Base-by-base conservation (phyloP, 2,329 filamentous ascomycete genomes). In the Claviceps sorghi region DNA sequence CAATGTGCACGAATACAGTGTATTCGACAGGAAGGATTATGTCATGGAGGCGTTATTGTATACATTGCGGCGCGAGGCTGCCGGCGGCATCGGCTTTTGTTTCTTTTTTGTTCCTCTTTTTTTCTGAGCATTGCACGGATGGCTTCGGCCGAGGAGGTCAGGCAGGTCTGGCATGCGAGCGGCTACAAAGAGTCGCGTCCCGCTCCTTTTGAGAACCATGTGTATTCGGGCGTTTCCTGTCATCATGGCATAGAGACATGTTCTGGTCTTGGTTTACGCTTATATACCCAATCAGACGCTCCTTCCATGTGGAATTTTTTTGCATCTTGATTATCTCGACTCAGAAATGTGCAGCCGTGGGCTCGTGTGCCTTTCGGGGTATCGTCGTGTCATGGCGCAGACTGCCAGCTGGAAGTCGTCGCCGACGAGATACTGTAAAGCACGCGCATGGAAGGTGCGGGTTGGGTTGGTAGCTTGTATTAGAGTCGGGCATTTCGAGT, bases 261-360 rank as follows among this genome's bases (percentile, higher is more conserved):
- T 19, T 36, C 38, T 22, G n/a, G 21, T 42, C 19, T 48, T 48
- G 29, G 6, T 22, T 47, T 11, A 34, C 29, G 41, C 46, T 45
- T 34, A 54, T 38, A 53, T 54, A 54, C 53, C 53, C 53, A 50
- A 52, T 48, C 40, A 49, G 42, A 54, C 50, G 34, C 42, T 52
- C 47, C 46, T 52, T 54, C 15, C 17, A n/a, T 29, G 3, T 30
- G 22, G 7, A 19, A 8, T 11, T 13, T n/a, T 30, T 30, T n/a
- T n/a, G n/a, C n/a, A n/a, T n/a, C n/a, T n/a, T n/a, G n/a, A n/a
- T n/a, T n/a, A n/a, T n/a, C n/a, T n/a, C n/a, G n/a, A n/a, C n/a
- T n/a, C n/a, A n/a, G n/a, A n/a, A n/a, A n/a, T n/a, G 26, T 26
- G 26, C 26, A 5, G 26, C 26, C 26, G 26, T 26, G 26, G 26